Evolutionary conservation across 2,329 filamentous ascomycete species (phyloP), one percentile per base, ranked within the genome.

Genomic region (Myotisia sp.): DNA sequence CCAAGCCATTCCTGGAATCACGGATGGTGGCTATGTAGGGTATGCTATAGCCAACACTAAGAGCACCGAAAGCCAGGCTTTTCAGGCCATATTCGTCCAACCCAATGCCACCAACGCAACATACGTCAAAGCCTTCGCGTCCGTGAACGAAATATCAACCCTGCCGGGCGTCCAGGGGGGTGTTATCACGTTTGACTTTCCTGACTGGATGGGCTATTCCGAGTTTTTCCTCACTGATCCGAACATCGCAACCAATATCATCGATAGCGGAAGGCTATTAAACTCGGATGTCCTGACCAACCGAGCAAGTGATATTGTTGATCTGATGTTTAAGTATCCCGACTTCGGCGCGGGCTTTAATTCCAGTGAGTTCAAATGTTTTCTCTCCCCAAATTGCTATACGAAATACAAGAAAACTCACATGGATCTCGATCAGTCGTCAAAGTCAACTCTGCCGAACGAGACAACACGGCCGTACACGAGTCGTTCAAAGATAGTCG

Each of bases 221-320:
- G 38, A 47, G 12, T 24, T 30, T 5, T 53, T 50, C 36, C 40
- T 54, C 3, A 39, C 34, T 18, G 51, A 54, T 36, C 50, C 47
- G 8, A 51, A 53, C 33, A 51, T 54, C 18, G 50, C 50, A 14
- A 49, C 48, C 18, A 53, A 54, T 31, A 44, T 49, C 17, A 49
- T 51, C 24, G 50, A 54, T 39, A 41, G 44, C 5, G 49, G 47
- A 6, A 41, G 51, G n/a, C 39, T 54, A 4, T 33, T 54, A 14
- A 49, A 48, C 7, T 34, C 43, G 7, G 38, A 50, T 6, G 44
- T 48, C 7, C 34, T 52, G 7, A 19, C 40, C 9, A 38, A 47
- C n/a, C 39, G 46, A 24, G 42, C 47, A 2, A 39, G 45, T 16
- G 35, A 50, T 14, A 29, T 54, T 14, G 32, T 52, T 13, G 44